Evolutionary conservation across 352 stramenopile species (phyloP).

Genomic region (Phytopythium oedochilum): DNA sequence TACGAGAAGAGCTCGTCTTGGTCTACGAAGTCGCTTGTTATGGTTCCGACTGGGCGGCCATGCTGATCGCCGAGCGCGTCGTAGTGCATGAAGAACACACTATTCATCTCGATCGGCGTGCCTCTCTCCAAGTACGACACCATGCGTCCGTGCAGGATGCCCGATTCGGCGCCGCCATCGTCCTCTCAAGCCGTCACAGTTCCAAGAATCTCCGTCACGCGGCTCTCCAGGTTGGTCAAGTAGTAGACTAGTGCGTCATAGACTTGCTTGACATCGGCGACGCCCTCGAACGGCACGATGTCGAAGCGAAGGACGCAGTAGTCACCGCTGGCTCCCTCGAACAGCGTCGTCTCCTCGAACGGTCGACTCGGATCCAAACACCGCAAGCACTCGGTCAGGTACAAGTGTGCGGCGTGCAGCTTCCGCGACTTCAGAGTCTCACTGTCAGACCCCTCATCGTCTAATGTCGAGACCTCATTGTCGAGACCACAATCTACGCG

Average conservation of each 20-base stretch:
- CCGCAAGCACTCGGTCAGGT: background rate
- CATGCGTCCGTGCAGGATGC: constrained; percentile 42
- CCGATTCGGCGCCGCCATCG: constrained; percentile 36
- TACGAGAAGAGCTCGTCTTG: constrained; percentile 25
- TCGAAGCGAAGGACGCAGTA: constrained; percentile 41
- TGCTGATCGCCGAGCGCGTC: constrained; percentile 18
- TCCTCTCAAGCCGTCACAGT: constrained; percentile 57
- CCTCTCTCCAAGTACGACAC: constrained; percentile 23
- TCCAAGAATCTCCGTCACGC: constrained; percentile 47
- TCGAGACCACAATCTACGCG: too few relatives aligned
- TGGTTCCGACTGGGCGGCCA: too few relatives aligned
- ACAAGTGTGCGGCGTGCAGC: background rate
- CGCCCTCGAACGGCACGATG: constrained; percentile 36
- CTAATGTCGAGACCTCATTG: too few relatives aligned
- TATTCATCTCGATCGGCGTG: constrained; percentile 21
- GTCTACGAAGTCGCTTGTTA: constrained; percentile 23
- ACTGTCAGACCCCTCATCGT: background rate
- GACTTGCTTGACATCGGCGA: constrained; percentile 32
- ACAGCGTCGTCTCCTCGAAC: constrained; percentile 28
- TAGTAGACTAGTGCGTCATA: constrained; percentile 51
- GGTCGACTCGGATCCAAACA: background rate
- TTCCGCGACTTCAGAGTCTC: background rate
- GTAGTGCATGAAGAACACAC: constrained; percentile 28
- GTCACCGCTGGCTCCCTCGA: constrained; percentile 36
- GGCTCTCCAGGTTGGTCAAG: constrained; percentile 57